Evolutionary conservation across 441 rosid species (phyloP), one percentile per base, ranked within the genome.

Genomic region (Pelargonium cotyledonis): DNA sequence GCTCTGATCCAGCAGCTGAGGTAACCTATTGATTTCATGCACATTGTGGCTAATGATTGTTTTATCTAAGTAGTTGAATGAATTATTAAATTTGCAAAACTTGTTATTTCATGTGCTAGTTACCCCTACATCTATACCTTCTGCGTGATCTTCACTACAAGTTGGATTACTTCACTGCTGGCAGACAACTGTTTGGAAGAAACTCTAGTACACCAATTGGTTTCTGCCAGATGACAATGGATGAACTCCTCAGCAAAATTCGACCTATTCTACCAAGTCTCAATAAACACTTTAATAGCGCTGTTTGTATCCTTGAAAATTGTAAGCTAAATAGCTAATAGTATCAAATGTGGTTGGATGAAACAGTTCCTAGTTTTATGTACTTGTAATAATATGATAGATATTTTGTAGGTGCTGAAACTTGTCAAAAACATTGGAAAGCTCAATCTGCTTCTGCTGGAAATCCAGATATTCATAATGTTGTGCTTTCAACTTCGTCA

Each of bases 1-100:
- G 84, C 80, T 74, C 82, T 69, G 97, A 88, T 81, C 89, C 86
- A 76, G 74, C 75, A 70, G 86, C 92, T 65, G 94, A 88, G 96
- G 97, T 91, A 80, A 65, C 51, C 23, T 71, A 51, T 77, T 77
- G 69, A 61, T 72, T 70, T 57, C 69, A 35, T 44, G 7, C 44
- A 10, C 18, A 47, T 61, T 23, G 15, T 40, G 23, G 57, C 62
- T 43, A 4, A 26, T 73, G 68, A 69, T 46, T 65, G 43, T 60
- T 73, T 26, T 5, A 16, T 63, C 40, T 65, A 51, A 38, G 3
- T 41, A 18, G 29, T 60, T 70, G 43, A 49, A n/a, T 66, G 44
- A 63, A 41, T 58, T 58, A 29, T 53, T 35, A 18, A 69, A 46
- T 9, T 10, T 67, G 64, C 53, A 15, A 68, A 49, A 14, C 16